Percentiles rank a stretch among this genome's conserved stretches.
Evolutionary conservation across 1,284 basidiomycete species (phyloP).

Genomic region (Cryptococcus wingfieldii): DNA sequence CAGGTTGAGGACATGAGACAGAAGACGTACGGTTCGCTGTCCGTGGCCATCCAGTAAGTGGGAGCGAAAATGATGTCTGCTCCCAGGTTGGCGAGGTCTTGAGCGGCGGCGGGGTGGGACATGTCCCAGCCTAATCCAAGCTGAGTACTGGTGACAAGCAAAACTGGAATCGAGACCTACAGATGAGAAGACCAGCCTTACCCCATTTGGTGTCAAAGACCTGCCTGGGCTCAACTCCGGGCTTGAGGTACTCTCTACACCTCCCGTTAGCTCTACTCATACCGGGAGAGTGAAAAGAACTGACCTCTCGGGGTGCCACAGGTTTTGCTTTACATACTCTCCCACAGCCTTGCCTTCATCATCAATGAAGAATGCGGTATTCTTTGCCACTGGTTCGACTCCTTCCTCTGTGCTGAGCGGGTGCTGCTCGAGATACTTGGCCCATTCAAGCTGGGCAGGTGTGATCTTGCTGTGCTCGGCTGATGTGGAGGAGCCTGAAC

Average conservation of each 20-base stretch:
- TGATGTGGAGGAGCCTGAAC: background rate
- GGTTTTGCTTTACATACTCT: constrained; percentile 44
- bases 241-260: constrained; percentile 38
- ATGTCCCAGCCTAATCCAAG: constrained; percentile 43
- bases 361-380: constrained; percentile 46
- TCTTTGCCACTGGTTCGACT: constrained; percentile 21
- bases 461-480: constrained; percentile 6
- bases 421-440: constrained; percentile 24
- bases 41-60: constrained; percentile 46
- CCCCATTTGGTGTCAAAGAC: constrained; percentile 47
- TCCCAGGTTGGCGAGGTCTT: constrained; percentile 35
- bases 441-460: constrained; percentile 26
- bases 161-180: constrained; percentile 16
- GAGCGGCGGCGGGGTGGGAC: constrained; percentile 39
- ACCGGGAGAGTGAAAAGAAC: constrained; percentile 2
- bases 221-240: constrained; percentile 31
- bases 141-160: background rate
- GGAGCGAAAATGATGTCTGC: constrained; percentile 45
- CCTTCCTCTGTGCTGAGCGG: constrained; percentile 18
- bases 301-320: constrained; percentile 49
- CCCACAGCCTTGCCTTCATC: constrained; percentile 29
- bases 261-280: background rate
- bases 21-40: constrained; percentile 43
- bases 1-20: background rate
- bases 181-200: constrained; percentile 45